Base-by-base conservation (phyloP, 179 eudicot genomes). In the Silene noctiflora region DNA sequence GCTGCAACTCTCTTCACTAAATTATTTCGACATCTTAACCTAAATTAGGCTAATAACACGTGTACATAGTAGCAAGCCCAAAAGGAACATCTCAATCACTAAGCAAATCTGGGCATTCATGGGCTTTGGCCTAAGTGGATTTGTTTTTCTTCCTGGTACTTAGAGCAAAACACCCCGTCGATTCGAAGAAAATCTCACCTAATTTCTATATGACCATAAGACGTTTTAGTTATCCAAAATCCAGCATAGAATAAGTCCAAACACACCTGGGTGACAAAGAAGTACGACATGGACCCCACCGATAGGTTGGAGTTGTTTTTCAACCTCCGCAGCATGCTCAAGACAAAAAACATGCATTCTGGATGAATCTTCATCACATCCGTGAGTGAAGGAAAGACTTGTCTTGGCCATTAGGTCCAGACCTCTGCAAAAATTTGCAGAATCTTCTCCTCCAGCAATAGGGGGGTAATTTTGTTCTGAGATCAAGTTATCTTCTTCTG, bases 291-390 rank as follows among this genome's bases (percentile, higher is more conserved):
- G 88, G 10, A 89, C 92, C 58, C 99, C 98, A 67, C 99, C 99
- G 63, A 95, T 80, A 13, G 88, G 82, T 25, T 87, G 84, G 67
- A 95, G 94, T 76, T 73, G 85, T 79, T 89, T 82, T 66, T 86
- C 95, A 74, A 95, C 90, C 84, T 91, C 97, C 76, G 83, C 83
- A 76, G 99, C 99, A 89, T 93, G 98, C 82, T 91, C 90, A 67
- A 95, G 98, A 84, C 99, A 95, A 80, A 95, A 95, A 61, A 95
- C 87, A 66, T 95, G 99, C 87, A 88, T 86, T 80, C 93, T 87
- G 10, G 96, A 93, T 72, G 99, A 89, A 85, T 95, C 99, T 75
- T 89, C 91, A 72, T 89, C 90, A 69, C 85, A 81, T 76, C 87
- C 79, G 56, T 81, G 82, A 69, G 81, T 69, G 80, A 80, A 85